Percentiles rank a stretch among this genome's conserved stretches.
phyloP scores from a whole-genome alignment of 2,329 filamentous ascomycete species.

The Aschersonia sp. region DNA sequence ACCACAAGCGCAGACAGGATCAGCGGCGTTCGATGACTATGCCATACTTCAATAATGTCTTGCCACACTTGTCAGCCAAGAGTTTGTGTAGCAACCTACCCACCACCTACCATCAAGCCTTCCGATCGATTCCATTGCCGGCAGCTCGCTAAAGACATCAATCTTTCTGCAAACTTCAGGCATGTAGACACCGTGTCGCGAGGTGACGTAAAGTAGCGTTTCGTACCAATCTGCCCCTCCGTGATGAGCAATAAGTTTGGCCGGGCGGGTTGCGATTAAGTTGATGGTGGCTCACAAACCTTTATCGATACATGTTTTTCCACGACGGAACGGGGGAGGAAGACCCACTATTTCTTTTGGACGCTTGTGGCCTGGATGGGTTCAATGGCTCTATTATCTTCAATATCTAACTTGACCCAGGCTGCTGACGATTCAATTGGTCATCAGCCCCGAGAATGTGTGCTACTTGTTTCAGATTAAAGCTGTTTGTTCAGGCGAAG shows the following conservation, averaged over 20 bases:
- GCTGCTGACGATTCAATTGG: too few relatives aligned
- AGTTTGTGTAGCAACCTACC: background rate
- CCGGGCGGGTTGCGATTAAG: background rate
- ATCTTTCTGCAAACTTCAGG: constrained; percentile 1
- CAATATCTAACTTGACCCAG: too few relatives aligned
- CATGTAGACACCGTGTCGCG: background rate
- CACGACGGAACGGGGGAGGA: too few relatives aligned
- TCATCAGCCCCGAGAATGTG: too few relatives aligned
- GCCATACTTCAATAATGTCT: constrained; percentile 30
- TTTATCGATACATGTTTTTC: too few relatives aligned
- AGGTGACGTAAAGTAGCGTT: background rate
- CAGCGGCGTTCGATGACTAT: constrained; percentile 28
- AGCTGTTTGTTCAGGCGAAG: too few relatives aligned
- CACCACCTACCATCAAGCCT: constrained; percentile 3
- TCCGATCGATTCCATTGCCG: background rate
- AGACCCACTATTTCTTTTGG: too few relatives aligned
- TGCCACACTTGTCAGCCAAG: background rate
- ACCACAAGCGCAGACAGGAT: constrained; percentile 22
- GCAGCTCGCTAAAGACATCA: background rate
- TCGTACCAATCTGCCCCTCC: background rate
- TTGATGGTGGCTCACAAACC: too few relatives aligned
- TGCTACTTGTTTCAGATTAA: too few relatives aligned
- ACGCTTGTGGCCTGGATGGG: too few relatives aligned
- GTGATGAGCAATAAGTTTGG: background rate
- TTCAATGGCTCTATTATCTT: too few relatives aligned